A percentile compares a stretch with the other conserved stretches of the same genome.
These are phyloP conservation scores for Phaffia rhodozyma DNA, from an alignment of 1,284 basidiomycete species.

Conservation along the genomic window DNA sequence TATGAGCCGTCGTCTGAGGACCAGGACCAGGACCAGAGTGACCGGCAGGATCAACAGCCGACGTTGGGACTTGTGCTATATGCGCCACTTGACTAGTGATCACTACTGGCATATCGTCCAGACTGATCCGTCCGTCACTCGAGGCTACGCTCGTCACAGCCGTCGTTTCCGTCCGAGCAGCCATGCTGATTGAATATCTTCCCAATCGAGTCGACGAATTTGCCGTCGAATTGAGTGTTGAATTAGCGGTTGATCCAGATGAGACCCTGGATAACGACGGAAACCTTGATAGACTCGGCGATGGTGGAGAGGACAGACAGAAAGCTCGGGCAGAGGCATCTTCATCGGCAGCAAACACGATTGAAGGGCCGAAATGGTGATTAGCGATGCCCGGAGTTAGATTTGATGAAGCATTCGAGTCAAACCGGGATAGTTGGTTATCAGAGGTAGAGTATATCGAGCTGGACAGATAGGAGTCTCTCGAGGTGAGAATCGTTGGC, in stretches of 20 bases:
- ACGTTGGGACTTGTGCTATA: constrained; percentile 5
- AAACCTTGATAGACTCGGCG: neutral
- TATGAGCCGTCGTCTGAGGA: neutral
- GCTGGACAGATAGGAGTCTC: neutral
- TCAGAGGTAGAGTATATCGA: constrained; percentile 4
- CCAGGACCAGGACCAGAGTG: neutral
- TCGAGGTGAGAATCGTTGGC: neutral
- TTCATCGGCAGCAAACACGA: constrained; percentile 2
- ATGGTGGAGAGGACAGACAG: neutral
- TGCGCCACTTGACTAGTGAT: constrained; percentile 3
- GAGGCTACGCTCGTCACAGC: constrained; percentile 3
- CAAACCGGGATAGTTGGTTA: neutral
- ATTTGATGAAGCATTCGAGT: neutral
- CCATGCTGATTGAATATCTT: too few species aligned
- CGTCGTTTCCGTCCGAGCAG: neutral
- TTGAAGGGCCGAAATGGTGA: constrained; percentile 5
- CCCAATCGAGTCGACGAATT: neutral
- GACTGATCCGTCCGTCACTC: neutral
- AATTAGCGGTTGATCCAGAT: neutral
- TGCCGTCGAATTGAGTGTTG: neutral
- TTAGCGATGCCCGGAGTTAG: neutral
- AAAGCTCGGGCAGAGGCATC: constrained; percentile 3
- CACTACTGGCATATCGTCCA: neutral
- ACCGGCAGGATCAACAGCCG: neutral
- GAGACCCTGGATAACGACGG: neutral